Conservation (phyloP, 2,329 filamentous ascomycete species). For the Colletotrichum eleusines region DNA sequence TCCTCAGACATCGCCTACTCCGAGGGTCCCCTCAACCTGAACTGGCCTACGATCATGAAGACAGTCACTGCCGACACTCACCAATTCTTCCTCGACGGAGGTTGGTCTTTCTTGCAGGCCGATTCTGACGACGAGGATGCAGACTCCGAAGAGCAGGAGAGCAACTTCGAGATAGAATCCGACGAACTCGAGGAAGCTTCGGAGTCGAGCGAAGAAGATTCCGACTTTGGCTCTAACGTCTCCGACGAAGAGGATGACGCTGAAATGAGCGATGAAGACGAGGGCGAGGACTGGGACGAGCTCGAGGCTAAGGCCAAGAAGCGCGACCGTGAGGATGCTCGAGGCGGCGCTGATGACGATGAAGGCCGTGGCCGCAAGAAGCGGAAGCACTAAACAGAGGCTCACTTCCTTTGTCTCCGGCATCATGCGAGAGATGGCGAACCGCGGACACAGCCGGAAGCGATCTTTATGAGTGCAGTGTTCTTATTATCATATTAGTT, state of each 20-base stretch:
- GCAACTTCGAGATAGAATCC: conserved; percentile 90
- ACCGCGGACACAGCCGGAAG: conserved; percentile 10
- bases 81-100: conserved; percentile 93
- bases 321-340: conserved; percentile 75
- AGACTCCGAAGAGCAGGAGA: conserved; percentile 88
- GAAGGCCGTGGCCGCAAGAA: conserved; percentile 80
- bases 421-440: not conserved
- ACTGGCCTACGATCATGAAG: conserved; percentile 99
- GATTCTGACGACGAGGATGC: conserved; percentile 88
- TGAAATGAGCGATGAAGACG: conserved; percentile 79
- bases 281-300: conserved; percentile 94
- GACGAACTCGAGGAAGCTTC: conserved; percentile 86
- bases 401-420: not conserved
- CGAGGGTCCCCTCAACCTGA: conserved; percentile 95
- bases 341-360: conserved; percentile 87
- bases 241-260: conserved; percentile 85
- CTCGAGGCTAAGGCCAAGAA: conserved; percentile 91
- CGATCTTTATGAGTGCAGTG: conserved; percentile 21
- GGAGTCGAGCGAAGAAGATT: conserved; percentile 83
- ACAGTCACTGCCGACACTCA: conserved; percentile 95
- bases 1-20: conserved; percentile 94
- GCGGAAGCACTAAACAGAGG: conserved; percentile 62
- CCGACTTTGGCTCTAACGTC: conserved; percentile 92
- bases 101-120: conserved; percentile 91
- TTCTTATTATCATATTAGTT: conserved; percentile 30